These are phyloP conservation scores for Diaporthe ampelina DNA, from an alignment of 2,329 filamentous ascomycete genomes.

Conservation along the genomic window DNA sequence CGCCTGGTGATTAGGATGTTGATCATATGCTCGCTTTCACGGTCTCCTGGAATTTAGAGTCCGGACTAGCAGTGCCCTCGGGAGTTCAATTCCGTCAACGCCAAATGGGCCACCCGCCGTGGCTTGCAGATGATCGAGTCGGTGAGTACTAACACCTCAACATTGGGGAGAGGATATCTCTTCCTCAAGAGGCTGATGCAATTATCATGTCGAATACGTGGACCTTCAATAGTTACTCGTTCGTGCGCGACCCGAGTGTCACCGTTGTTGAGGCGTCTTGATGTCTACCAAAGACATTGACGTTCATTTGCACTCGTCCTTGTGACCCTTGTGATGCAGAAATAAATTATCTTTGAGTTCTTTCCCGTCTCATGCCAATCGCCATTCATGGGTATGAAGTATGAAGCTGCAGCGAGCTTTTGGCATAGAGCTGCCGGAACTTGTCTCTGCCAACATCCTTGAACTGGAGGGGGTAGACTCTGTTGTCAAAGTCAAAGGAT, in stretches of 20 bases:
- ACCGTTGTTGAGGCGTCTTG: background rate
- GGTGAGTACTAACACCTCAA: no score
- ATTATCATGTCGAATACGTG: background rate
- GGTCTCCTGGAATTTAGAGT: background rate
- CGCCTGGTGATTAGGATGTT: background rate
- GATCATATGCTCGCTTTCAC: background rate
- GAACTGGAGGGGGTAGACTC: background rate
- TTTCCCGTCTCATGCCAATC: no score
- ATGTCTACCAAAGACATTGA: no score
- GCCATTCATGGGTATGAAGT: background rate
- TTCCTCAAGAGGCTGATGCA: background rate
- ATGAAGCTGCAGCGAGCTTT: background rate
- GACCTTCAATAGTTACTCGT: background rate
- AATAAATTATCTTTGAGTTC: background rate
- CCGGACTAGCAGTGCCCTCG: background rate
- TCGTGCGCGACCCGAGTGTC: background rate
- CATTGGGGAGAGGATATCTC: fast-evolving
- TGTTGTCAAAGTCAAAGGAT: background rate
- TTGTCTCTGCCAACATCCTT: background rate
- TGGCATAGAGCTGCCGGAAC: background rate
- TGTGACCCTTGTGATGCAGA: no score
- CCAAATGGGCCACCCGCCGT: background rate
- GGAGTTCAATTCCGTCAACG: background rate
- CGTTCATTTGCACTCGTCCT: background rate
- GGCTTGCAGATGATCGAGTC: no score